Base-by-base conservation (phyloP, 129 eudicot genomes). In the Helianthus tuberosus region DNA sequence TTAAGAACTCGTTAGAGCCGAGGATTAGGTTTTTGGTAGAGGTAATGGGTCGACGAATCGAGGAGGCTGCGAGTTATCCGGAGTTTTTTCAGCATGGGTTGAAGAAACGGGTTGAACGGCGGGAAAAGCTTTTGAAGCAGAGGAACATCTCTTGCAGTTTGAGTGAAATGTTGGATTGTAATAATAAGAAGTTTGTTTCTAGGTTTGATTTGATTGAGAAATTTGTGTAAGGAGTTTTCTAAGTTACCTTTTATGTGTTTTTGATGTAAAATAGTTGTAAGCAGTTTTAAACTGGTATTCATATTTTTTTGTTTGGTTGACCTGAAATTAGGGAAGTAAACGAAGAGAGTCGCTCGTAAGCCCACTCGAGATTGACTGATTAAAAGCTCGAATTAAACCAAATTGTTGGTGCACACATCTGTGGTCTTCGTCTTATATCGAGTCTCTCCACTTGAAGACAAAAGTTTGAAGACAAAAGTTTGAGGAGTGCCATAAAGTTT, bases 161-260 rank as follows among this genome's bases (percentile, higher is more conserved):
- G 87, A 88, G 93, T 73, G 99, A 95, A 64, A 95, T 95, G 97
- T 75, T 95, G 79, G 92, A 87, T 74, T 89, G 93, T 78, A 89
- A 91, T 71, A 87, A 91, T 76, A 88, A 85, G 83, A 95, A 87
- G 75, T 95, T 95, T 66, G 79, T 82, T 39, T 65, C 86, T 74
- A 95, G 88, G 80, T 95, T 91, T 83, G 88, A 87, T 57, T 74
- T 86, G 53, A 80, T 72, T 10, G 80, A 77, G 76, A 65, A 79
- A 77, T 75, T 70, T 75, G 90, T 82, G 60, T 88, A 51, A 79
- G 84, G 57, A 69, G 13, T 27, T 71, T 64, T 43, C 0, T 3
- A 16, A 27, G 12, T n/a, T 52, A 14, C 3, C 4, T 51, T 51
- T 1, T n/a, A 14, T 68, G 61, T 77, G 48, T 68, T 67, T 59